These are phyloP conservation scores for Ilyonectria destructans DNA, from an alignment of 2,329 filamentous ascomycete species.

Conservation along the genomic window DNA sequence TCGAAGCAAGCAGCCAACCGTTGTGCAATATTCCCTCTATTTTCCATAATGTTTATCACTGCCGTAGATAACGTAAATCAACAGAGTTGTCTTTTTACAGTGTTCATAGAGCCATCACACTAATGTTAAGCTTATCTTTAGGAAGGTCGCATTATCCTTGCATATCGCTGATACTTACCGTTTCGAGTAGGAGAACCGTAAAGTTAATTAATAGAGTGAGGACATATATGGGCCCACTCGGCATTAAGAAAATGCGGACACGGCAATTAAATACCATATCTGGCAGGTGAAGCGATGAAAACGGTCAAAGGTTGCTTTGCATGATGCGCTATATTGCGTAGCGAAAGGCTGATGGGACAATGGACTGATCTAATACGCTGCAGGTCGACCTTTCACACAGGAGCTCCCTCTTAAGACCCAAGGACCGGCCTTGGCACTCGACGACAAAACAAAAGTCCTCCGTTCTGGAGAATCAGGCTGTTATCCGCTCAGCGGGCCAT, in stretches of 20 bases:
- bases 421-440: constrained; percentile 22
- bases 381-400: constrained; percentile 3
- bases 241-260: constrained; percentile 10
- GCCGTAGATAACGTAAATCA: too few relatives aligned
- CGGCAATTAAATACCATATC: constrained; percentile 22
- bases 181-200: constrained; percentile 6
- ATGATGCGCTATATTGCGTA: constrained; percentile 3
- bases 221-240: constrained; percentile 11
- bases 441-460: constrained; percentile 19
- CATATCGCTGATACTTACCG: background rate
- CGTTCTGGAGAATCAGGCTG: background rate
- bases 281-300: constrained; percentile 17
- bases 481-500: constrained; percentile 1
- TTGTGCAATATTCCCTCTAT: too few relatives aligned
- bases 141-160: background rate
- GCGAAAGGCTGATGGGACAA: constrained; percentile 6
- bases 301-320: constrained; percentile 12
- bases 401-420: constrained; percentile 9
- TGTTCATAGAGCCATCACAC: too few relatives aligned
- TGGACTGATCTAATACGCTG: constrained; percentile 6
- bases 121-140: background rate
- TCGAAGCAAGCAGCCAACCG: too few relatives aligned
- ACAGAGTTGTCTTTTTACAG: too few relatives aligned
- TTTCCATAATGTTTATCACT: too few relatives aligned
- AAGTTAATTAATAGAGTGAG: background rate